A percentile compares a stretch with the other conserved stretches of the same genome.
Evolutionary conservation across 495 filamentous ascomycete genomes (phyloP).

Genomic region (Hypomontagnella monticulosa): DNA sequence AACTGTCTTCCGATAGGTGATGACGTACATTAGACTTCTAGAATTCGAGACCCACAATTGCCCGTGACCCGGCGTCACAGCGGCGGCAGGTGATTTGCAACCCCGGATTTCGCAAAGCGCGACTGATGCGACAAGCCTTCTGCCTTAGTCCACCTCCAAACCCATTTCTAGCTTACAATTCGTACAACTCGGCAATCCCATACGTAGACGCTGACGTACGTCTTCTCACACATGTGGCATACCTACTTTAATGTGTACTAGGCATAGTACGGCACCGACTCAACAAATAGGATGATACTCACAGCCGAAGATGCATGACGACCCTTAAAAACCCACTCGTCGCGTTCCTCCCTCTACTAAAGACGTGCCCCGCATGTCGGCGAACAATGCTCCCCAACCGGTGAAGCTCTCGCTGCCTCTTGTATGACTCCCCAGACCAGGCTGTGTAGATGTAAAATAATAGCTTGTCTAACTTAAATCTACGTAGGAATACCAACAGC

Average conservation of each 20-base stretch:
- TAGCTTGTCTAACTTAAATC: slow-evolving; percentile 14
- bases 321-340: slow-evolving; percentile 25
- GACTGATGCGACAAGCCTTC: slow-evolving; percentile 9
- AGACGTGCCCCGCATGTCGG: slow-evolving; percentile 56
- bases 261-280: not conserved
- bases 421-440: slow-evolving; percentile 56
- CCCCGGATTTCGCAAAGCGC: slow-evolving; percentile 40
- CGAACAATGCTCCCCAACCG: slow-evolving; percentile 68
- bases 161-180: no score
- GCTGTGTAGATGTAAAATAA: not conserved
- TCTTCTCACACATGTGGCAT: no score
- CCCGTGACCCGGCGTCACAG: slow-evolving; percentile 47
- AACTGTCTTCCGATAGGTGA: slow-evolving; percentile 34
- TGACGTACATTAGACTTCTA: slow-evolving; percentile 42
- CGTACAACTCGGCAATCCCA: not conserved
- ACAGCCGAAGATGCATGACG: slow-evolving; percentile 34
- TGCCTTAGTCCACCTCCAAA: not conserved
- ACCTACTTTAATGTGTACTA: no score
- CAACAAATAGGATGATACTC: slow-evolving; percentile 17
- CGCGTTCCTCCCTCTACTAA: slow-evolving; percentile 21
- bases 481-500: slow-evolving; percentile 78
- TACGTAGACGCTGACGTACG: no score
- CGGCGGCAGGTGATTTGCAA: slow-evolving; percentile 41
- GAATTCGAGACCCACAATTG: slow-evolving; percentile 35
- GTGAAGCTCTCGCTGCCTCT: slow-evolving; percentile 95